Percentiles rank a stretch among this genome's conserved stretches.
These are phyloP conservation scores for Begonia loranthoides DNA, from an alignment of 306 rosid species.

Conservation along the genomic window DNA sequence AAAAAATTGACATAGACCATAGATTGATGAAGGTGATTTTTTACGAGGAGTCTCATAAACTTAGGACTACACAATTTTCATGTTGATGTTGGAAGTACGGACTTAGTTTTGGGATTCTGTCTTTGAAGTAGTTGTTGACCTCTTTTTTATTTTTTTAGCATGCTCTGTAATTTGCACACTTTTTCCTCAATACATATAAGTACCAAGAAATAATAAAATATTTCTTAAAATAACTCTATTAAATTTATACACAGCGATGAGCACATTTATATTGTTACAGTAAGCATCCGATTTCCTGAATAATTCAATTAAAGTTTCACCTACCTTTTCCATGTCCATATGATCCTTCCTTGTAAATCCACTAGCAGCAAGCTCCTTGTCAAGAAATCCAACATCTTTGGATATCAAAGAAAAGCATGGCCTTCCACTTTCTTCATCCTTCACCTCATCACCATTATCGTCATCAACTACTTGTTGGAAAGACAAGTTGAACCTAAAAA, in stretches of 20 bases:
- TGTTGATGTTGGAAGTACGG: no score
- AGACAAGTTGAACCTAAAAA: conserved; percentile 53
- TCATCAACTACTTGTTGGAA: conserved; percentile 51
- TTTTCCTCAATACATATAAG: no score
- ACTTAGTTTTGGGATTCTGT: conserved; percentile 33
- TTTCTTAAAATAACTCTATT: no score
- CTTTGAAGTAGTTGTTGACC: conserved; percentile 43
- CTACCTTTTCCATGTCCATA: conserved; percentile 65
- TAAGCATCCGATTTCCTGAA: neutral
- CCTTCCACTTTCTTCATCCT: conserved; percentile 38
- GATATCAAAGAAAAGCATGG: conserved; percentile 52
- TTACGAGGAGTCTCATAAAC: no score
- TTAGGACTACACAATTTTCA: no score
- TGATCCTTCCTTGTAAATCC: conserved; percentile 76
- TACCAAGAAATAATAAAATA: no score
- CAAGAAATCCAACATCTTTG: conserved; percentile 50
- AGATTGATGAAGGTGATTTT: no score
- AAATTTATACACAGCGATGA: no score
- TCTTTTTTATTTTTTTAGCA: conserved; percentile 44
- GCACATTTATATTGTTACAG: no score
- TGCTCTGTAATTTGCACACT: conserved; percentile 38
- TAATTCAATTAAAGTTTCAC: conserved; percentile 6
- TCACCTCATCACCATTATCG: conserved; percentile 32
- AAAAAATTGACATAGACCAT: conserved; percentile 37
- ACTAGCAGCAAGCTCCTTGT: conserved; percentile 89